Conservation (phyloP, 176 grass and related monocot genomes). For the Triticum dicoccoides region DNA sequence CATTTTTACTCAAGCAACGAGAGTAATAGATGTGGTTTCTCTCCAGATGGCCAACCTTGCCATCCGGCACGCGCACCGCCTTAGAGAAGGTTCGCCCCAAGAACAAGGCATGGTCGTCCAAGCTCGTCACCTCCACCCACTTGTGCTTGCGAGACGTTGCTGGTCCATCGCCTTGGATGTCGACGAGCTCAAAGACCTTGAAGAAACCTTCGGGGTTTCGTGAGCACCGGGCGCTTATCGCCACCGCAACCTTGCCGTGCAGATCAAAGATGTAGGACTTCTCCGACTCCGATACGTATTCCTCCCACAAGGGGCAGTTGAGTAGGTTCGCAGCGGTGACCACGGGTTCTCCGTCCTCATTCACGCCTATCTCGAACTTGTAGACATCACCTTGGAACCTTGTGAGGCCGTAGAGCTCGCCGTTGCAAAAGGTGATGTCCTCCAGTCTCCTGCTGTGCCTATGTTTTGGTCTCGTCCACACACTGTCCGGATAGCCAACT, state of each 20-base stretch:
- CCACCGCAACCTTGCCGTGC: background rate
- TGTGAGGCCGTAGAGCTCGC: background rate
- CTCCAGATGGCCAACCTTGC: background rate
- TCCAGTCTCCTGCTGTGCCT: background rate
- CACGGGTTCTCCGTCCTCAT: background rate
- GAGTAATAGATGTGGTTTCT: background rate
- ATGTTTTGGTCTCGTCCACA: background rate
- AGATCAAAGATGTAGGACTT: background rate
- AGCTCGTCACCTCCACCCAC: background rate
- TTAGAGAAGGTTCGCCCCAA: background rate
- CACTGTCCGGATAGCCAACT: background rate
- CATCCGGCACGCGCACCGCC: background rate
- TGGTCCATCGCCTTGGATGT: background rate
- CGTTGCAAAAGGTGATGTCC: background rate
- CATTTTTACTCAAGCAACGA: background rate
- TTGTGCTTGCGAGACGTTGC: background rate
- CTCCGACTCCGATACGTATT: too few species aligned
- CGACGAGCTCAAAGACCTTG: background rate
- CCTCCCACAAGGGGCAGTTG: background rate
- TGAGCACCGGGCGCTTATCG: background rate
- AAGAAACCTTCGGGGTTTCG: background rate
- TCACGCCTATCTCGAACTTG: background rate
- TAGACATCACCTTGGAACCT: background rate
- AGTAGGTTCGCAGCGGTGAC: background rate
- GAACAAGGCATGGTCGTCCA: background rate